Evolutionary conservation across 139 green algal species (phyloP).

Genomic region (Coelastrella sp.): DNA sequence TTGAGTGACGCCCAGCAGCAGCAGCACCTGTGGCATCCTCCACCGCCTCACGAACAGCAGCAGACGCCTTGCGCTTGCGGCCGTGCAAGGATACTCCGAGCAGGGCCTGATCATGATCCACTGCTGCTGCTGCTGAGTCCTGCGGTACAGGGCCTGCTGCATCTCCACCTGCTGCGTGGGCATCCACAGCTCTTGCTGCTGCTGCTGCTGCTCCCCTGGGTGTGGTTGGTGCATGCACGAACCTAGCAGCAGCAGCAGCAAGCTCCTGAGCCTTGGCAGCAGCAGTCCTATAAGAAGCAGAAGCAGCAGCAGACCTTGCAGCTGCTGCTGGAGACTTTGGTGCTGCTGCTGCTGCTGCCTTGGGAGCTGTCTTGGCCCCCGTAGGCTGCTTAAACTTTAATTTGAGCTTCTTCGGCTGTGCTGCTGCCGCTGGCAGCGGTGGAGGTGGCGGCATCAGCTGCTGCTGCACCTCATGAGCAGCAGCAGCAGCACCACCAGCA

Average conservation of each 20-base stretch:
- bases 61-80: slow-evolving; percentile 33
- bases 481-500: slow-evolving; percentile 5
- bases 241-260: neutral
- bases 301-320: neutral
- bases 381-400: neutral
- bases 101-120: neutral
- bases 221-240: neutral
- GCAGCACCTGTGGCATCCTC: neutral
- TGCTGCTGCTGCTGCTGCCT: slow-evolving; percentile 21
- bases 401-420: slow-evolving; percentile 26
- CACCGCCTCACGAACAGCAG: slow-evolving; percentile 3
- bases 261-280: neutral
- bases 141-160: neutral
- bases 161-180: neutral
- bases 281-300: neutral
- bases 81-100: slow-evolving; percentile 20
- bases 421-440: slow-evolving; percentile 8
- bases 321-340: neutral
- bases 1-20: neutral
- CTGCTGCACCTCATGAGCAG: neutral
- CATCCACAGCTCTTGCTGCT: neutral
- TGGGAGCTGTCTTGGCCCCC: neutral
- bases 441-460: neutral
- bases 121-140: slow-evolving; percentile 12
- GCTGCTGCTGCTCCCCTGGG: neutral